Evolutionary conservation across 179 eudicot species (phyloP), one percentile per base, ranked within the genome.

Genomic region (Gypsophila paniculata): DNA sequence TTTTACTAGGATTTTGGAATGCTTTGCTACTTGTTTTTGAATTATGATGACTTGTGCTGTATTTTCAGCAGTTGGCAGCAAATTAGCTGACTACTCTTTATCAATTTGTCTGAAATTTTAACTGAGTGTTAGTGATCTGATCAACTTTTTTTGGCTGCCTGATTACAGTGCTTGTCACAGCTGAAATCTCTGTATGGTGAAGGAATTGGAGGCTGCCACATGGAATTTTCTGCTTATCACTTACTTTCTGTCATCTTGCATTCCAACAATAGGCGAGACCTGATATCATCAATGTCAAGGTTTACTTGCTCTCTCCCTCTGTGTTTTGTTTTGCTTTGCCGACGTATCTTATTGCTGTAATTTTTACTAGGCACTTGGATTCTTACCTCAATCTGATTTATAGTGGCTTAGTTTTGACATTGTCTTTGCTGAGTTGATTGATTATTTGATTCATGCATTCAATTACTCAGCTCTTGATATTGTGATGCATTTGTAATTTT

Each of bases 181-280:
- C 78, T 93, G 82, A 80, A 85, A 84, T 81, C 91, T 58, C 85
- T 93, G 57, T 93, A 93, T 84, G 87, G 84, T 23, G 98, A 93
- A 82, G 97, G 97, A 79, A 89, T 86, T 60, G 81, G 76, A 48
- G 98, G 98, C 71, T 85, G 93, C 63, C 86, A 84, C 76, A 79
- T 86, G 90, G 98, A 93, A 75, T 93, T 93, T 83, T 82, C 93
- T 65, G 97, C 97, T 61, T 93, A 93, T 83, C 90, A 89, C 81
- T 79, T 93, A 76, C 91, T 93, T 60, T 83, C 87, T 76, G 90
- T 86, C 23, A 87, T 86, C 65, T 74, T 91, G 81, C 96, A 84
- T 76, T 86, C 98, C 21, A 89, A 80, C 60, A 91, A 88, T 75
- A 87, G 84, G 86, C 84, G 93, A 70, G 97, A 93, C 62, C 87